A percentile compares a stretch with the other conserved stretches of the same genome.
Conservation (phyloP, 495 filamentous ascomycete genomes). For the Penicillium pancosmium region DNA sequence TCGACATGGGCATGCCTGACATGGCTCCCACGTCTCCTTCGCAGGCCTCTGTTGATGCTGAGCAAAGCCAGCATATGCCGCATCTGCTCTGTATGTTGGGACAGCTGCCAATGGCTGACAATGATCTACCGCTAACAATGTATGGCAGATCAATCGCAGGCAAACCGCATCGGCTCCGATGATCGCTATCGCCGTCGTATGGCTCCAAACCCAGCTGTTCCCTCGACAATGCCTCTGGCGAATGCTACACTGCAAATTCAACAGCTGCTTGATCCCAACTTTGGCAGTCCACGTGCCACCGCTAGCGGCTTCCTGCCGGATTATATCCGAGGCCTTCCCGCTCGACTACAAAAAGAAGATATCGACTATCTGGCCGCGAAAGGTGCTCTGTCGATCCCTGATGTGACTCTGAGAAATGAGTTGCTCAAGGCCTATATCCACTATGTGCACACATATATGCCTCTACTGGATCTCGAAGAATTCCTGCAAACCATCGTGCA, state of each 20-base stretch:
- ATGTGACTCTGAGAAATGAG: conserved; percentile 67
- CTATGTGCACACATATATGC: conserved; percentile 89
- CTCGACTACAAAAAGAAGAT: conserved; percentile 70
- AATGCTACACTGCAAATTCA: conserved; percentile 45
- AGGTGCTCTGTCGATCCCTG: conserved; percentile 73
- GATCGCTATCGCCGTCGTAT: conserved; percentile 38
- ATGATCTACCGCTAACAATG: neutral
- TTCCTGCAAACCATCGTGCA: conserved; percentile 68
- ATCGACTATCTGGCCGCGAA: conserved; percentile 73
- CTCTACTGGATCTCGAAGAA: conserved; percentile 75
- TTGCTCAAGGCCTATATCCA: conserved; percentile 75
- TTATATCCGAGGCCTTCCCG: conserved; percentile 74
- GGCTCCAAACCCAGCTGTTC: conserved; percentile 44
- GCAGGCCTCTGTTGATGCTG: conserved; percentile 44
- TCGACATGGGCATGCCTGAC: conserved; percentile 35
- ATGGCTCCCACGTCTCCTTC: conserved; percentile 44
- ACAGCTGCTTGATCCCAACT: conserved; percentile 42
- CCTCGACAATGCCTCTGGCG: conserved; percentile 39
- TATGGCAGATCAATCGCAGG: conserved; percentile 43
- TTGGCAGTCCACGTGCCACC: conserved; percentile 30
- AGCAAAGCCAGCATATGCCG: conserved; percentile 52
- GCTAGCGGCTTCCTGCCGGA: conserved; percentile 54
- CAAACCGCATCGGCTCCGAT: conserved; percentile 35
- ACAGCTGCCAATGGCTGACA: neutral
- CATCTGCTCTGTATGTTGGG: conserved; percentile 47